Evolutionary conservation across 2,329 filamentous ascomycete species (phyloP).

Genomic region (Calonectria henricotiae): DNA sequence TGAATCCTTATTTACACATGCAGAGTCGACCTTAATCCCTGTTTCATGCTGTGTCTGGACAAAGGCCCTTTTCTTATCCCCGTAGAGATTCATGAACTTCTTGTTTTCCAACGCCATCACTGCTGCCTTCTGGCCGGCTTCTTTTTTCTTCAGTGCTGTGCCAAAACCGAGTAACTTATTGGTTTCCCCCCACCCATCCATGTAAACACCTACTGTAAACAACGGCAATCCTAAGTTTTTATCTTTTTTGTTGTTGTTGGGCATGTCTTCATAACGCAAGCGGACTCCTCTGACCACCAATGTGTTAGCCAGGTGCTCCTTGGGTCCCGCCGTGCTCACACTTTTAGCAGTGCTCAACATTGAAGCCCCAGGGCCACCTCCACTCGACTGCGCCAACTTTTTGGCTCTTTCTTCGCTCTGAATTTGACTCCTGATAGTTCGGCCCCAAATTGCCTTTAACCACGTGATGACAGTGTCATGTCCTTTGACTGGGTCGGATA

Average conservation of each 20-base stretch:
- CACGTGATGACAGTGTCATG: conserved; percentile 76
- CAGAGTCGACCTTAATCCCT: conserved; percentile 18
- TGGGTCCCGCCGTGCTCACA: conserved; percentile 45
- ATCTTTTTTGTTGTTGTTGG: conserved; percentile 67
- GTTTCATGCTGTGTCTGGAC: conserved; percentile 53
- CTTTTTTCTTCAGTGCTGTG: conserved; percentile 77
- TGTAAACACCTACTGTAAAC: conserved; percentile 76
- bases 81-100: conserved; percentile 71
- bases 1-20: neutral
- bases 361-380: neutral
- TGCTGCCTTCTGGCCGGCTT: conserved; percentile 80
- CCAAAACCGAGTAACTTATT: conserved; percentile 76
- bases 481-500: conserved; percentile 77
- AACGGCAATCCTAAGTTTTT: conserved; percentile 69
- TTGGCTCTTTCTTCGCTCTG: conserved; percentile 57
- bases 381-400: neutral
- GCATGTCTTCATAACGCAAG: conserved; percentile 75
- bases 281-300: conserved; percentile 73
- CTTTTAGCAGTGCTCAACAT: neutral
- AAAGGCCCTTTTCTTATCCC: conserved; percentile 66
- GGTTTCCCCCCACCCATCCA: conserved; percentile 80
- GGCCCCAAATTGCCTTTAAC: conserved; percentile 83
- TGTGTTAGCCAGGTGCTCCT: conserved; percentile 53
- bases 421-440: conserved; percentile 73
- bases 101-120: conserved; percentile 76